phyloP scores from a whole-genome alignment of 139 green algal species.

The Bryopsis sp. region DNA sequence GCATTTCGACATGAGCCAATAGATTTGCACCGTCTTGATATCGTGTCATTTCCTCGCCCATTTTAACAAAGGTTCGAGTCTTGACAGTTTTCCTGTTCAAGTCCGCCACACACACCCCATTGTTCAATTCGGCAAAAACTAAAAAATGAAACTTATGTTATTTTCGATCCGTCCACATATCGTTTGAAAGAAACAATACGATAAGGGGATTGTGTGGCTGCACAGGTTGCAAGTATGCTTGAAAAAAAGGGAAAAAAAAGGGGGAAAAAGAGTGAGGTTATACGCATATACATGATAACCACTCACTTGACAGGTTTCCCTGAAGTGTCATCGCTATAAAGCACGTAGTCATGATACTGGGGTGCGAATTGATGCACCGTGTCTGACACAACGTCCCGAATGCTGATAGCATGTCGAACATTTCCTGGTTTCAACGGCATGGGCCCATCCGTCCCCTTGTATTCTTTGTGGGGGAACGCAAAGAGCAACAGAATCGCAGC shows the following conservation, averaged over 20 bases:
- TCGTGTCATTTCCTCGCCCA: slow-evolving; percentile 8
- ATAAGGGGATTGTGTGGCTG: too few species aligned
- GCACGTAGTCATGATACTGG: slow-evolving; percentile 84
- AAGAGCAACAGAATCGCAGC: slow-evolving; percentile 67
- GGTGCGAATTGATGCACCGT: slow-evolving; percentile 87
- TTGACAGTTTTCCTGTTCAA: slow-evolving; percentile 11
- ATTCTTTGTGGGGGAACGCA: slow-evolving; percentile 84
- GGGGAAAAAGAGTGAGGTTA: neutral
- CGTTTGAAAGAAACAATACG: too few species aligned
- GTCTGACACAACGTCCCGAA: slow-evolving; percentile 81
- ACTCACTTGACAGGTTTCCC: slow-evolving; percentile 42
- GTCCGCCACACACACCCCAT: too few species aligned
- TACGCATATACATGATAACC: neutral
- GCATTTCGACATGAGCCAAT: neutral
- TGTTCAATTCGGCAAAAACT: too few species aligned
- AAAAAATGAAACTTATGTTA: too few species aligned
- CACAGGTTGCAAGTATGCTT: too few species aligned
- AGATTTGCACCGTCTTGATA: slow-evolving; percentile 8
- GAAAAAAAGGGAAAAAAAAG: neutral
- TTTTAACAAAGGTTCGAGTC: slow-evolving; percentile 15
- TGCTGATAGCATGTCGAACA: slow-evolving; percentile 69
- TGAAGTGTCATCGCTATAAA: slow-evolving; percentile 68
- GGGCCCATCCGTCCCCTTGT: slow-evolving; percentile 39
- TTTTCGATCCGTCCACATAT: too few species aligned
- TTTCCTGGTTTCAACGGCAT: slow-evolving; percentile 28